Base-by-base conservation (phyloP, 2,329 filamentous ascomycete species). In the Septoria petroselini region DNA sequence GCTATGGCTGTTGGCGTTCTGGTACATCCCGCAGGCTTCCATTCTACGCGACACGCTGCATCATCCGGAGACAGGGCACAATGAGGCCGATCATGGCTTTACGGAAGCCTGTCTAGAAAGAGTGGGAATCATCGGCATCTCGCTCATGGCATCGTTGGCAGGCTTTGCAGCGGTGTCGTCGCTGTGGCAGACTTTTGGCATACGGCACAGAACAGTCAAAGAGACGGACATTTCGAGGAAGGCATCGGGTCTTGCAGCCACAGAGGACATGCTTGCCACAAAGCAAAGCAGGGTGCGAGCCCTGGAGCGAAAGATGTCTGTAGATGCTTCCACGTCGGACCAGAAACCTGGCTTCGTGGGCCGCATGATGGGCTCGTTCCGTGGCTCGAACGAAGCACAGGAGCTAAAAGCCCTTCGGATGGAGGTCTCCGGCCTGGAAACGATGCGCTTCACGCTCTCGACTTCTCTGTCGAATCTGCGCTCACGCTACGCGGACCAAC, bases 81-180 rank as follows among this genome's bases (percentile, higher is more conserved):
- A 38, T 1, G 60, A 73, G 49, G 66, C 70, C 38, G 60, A 70
- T 9, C 70, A 75, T 49, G 71, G 68, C 18, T 72, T 82, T 45
- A 76, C 74, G 39, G 77, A 81, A 60, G 78, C 76, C 25, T 80
- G 78, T 60, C 64, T 82, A 38, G 78, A 81, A 58, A 68, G 89
- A 37, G 83, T 95, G 19, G 89, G 88, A 9, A 84, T 95, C 33
- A 88, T 94, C 55, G 89, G 89, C 3, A 89, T 93, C 48, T 84
- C 85, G 40, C 71, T 93, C 45, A 94, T 95, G 88, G 89, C 88
- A 12, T 77, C 91, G 11, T 74, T 95, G n/a, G 88, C 88, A 5
- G 89, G 89, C 0, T 95, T 94, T 62, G 89, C 89, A 4, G 88
- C 88, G n/a, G 86, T 94, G 27, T 91, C 86, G 18, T 85, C 86